A percentile compares a stretch with the other conserved stretches of the same genome.
Conservation (phyloP, 139 green algal species). For the Chlamydomonas urium region DNA sequence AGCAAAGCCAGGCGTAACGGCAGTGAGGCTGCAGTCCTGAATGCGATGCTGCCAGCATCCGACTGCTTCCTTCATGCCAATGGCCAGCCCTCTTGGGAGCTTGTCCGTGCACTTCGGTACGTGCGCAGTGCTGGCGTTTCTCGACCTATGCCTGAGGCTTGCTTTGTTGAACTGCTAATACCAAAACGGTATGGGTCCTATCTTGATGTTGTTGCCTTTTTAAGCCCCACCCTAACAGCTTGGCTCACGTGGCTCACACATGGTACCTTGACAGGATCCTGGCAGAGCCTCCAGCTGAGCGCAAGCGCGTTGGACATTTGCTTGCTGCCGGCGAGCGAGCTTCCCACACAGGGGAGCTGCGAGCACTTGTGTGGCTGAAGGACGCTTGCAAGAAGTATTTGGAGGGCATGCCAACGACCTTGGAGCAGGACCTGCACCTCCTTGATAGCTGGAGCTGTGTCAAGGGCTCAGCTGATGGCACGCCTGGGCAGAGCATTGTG, state of each 20-base stretch:
- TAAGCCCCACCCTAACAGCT: no score
- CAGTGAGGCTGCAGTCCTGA: background rate
- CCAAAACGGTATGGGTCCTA: background rate
- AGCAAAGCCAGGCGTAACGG: background rate
- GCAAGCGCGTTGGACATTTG: background rate
- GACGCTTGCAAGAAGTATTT: background rate
- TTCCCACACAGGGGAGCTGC: background rate
- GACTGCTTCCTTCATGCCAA: no score
- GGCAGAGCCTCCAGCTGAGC: background rate
- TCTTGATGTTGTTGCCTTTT: background rate
- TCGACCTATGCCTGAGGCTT: background rate
- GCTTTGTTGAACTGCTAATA: background rate
- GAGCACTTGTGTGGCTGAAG: background rate
- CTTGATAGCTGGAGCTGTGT: background rate
- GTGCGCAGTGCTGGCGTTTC: background rate
- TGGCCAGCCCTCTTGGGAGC: background rate
- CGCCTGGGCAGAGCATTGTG: background rate
- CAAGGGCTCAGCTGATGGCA: background rate
- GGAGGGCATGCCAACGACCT: background rate
- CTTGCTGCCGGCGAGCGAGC: constrained; percentile 8
- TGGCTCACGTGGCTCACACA: no score
- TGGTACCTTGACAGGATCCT: no score
- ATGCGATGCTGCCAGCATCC: background rate
- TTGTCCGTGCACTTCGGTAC: background rate
- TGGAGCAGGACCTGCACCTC: background rate